Conservation (phyloP, 495 filamentous ascomycete genomes). For the Glonium stellatum region DNA sequence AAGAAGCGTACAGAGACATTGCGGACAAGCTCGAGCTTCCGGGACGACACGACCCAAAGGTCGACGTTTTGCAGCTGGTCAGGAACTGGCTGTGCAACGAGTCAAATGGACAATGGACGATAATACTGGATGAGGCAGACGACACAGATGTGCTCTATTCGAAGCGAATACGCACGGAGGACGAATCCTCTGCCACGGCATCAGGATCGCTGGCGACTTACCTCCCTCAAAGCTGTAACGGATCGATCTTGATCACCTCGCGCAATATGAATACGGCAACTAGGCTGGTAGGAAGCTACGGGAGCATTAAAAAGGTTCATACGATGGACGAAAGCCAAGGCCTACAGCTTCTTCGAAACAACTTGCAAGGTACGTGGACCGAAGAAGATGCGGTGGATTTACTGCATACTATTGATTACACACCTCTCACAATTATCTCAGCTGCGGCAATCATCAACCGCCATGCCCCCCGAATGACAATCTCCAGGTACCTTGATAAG, state of each 20-base stretch:
- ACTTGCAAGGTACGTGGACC: background rate
- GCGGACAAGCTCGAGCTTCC: conserved; percentile 15
- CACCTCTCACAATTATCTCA: conserved; percentile 17
- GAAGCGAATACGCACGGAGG: background rate
- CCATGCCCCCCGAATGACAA: background rate
- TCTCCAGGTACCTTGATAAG: conserved; percentile 34
- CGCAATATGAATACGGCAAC: background rate
- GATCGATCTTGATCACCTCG: background rate
- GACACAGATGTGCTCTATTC: background rate
- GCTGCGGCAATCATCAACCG: conserved; percentile 15
- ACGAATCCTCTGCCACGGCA: background rate
- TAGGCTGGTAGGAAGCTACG: background rate
- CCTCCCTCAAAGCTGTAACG: background rate
- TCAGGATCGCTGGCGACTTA: background rate
- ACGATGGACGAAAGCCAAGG: conserved; percentile 14
- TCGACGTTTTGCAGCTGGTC: background rate
- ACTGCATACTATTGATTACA: conserved; percentile 9
- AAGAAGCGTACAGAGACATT: conserved; percentile 19
- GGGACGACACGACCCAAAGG: background rate
- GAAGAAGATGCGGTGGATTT: conserved; percentile 7
- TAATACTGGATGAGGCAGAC: background rate
- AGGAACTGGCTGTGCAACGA: conserved; percentile 2
- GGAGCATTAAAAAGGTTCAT: conserved; percentile 3
- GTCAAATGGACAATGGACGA: background rate
- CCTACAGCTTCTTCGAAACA: conserved; percentile 12